A percentile compares a stretch with the other conserved stretches of the same genome.
Evolutionary conservation across 2,329 filamentous ascomycete genomes (phyloP).

Genomic region (Aspergillus brasiliensis): DNA sequence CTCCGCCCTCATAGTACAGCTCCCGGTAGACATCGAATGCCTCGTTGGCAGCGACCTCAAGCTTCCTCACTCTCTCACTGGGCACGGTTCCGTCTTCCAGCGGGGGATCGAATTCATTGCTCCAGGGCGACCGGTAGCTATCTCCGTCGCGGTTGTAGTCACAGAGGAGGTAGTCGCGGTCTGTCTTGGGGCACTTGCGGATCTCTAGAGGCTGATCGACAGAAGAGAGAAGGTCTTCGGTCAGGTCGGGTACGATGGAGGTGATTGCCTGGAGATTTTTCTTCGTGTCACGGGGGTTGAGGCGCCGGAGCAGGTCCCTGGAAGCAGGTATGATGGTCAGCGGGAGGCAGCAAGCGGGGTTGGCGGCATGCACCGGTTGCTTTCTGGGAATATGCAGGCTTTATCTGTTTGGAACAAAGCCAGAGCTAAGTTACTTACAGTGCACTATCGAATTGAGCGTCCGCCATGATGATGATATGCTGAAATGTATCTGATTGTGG

Average conservation of each 20-base stretch:
- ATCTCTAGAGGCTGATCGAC: slow-evolving; percentile 93
- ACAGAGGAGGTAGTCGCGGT: slow-evolving; percentile 95
- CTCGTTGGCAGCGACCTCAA: slow-evolving; percentile 92
- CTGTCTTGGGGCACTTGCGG: slow-evolving; percentile 81
- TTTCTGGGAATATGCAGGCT: neutral
- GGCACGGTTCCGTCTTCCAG: slow-evolving; percentile 85
- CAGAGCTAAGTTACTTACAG: slow-evolving; percentile 42
- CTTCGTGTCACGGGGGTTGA: slow-evolving; percentile 91
- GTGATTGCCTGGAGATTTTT: slow-evolving; percentile 88
- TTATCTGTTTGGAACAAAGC: neutral
- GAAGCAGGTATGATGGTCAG: slow-evolving; percentile 28
- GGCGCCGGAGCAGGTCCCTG: slow-evolving; percentile 95
- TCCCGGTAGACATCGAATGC: slow-evolving; percentile 97
- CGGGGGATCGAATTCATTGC: slow-evolving; percentile 94
- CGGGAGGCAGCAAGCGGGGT: slow-evolving; percentile 29
- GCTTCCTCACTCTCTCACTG: slow-evolving; percentile 85
- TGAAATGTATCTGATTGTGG: slow-evolving; percentile 14
- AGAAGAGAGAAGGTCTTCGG: slow-evolving; percentile 95
- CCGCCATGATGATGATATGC: slow-evolving; percentile 40
- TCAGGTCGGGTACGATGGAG: slow-evolving; percentile 82
- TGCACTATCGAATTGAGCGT: slow-evolving; percentile 54
- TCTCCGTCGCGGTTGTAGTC: slow-evolving; percentile 99
- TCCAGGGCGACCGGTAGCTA: slow-evolving; percentile 98
- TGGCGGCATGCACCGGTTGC: slow-evolving; percentile 6
- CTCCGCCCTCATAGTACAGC: slow-evolving; percentile 88